phyloP scores from a whole-genome alignment of 192 early-diverging fungal species.

The Geosiphon pyriformis region DNA sequence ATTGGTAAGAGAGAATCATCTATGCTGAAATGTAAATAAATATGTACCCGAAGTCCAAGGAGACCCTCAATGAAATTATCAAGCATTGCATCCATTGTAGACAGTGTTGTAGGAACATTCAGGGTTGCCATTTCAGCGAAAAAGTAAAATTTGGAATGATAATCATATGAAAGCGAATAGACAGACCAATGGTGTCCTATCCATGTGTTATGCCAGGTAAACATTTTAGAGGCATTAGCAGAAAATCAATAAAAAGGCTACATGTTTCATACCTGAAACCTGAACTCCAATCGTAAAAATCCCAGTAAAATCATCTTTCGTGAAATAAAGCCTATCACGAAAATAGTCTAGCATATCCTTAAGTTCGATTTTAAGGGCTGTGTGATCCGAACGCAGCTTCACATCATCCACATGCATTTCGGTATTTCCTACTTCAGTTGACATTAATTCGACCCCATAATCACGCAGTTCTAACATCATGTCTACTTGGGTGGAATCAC shows the following conservation, averaged over 20 bases:
- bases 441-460: background rate
- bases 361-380: conserved; percentile 19
- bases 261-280: conserved; percentile 3
- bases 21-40: too few species aligned
- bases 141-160: conserved; percentile 10
- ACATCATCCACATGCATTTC: background rate
- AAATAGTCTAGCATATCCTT: conserved; percentile 14
- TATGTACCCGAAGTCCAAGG: conserved; percentile 6
- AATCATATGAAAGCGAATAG: conserved; percentile 15
- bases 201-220: conserved; percentile 1
- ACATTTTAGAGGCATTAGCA: background rate
- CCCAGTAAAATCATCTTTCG: conserved; percentile 1
- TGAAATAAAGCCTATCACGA: conserved; percentile 13
- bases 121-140: conserved; percentile 1
- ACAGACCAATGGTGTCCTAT: background rate
- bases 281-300: conserved; percentile 13
- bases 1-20: too few species aligned
- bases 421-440: background rate
- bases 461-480: background rate
- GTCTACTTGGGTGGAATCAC: background rate
- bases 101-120: background rate
- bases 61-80: conserved; percentile 5
- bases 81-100: background rate
- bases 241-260: background rate
- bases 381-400: conserved; percentile 10